These are phyloP conservation scores for Apiotrichum gamsii DNA, from an alignment of 1,284 basidiomycete genomes.

Conservation along the genomic window DNA sequence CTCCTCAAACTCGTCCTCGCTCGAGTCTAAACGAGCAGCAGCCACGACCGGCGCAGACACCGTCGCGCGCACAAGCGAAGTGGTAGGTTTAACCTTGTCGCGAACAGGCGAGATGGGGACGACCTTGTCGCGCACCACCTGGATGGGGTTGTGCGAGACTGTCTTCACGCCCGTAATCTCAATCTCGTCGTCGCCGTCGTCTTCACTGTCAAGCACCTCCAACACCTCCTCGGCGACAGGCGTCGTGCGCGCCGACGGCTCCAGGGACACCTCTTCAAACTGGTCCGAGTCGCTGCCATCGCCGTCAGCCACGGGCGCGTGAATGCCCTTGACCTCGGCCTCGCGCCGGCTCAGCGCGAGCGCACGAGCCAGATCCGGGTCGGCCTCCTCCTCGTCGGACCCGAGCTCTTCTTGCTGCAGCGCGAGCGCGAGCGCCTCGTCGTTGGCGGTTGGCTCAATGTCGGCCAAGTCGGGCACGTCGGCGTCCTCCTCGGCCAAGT, in stretches of 20 bases:
- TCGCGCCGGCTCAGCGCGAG: slow-evolving; percentile 18
- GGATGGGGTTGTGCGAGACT: too few species aligned
- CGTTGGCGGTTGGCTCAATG: slow-evolving; percentile 35
- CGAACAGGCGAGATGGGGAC: too few species aligned
- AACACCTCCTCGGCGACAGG: slow-evolving; percentile 1
- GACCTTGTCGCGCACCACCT: too few species aligned
- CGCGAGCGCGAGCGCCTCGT: slow-evolving; percentile 42
- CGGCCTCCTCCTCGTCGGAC: slow-evolving; percentile 38
- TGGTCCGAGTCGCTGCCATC: slow-evolving; percentile 21
- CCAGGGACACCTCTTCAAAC: slow-evolving; percentile 31
- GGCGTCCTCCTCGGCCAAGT: slow-evolving; percentile 53
- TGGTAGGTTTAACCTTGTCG: too few species aligned
- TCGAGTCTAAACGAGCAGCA: too few species aligned
- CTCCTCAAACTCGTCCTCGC: slow-evolving; percentile 23
- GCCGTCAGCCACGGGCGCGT: background rate
- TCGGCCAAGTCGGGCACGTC: background rate
- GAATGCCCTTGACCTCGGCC: background rate
- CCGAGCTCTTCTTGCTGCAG: slow-evolving; percentile 45
- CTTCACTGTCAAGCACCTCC: slow-evolving; percentile 8
- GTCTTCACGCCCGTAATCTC: background rate
- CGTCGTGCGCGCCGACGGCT: slow-evolving; percentile 13
- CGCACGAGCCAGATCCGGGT: slow-evolving; percentile 33
- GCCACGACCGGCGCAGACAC: too few species aligned
- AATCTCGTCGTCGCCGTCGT: slow-evolving; percentile 4
- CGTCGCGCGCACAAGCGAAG: too few species aligned